These are phyloP conservation scores for Fraxinus xanthoxyloides DNA, from an alignment of 305 asterid genomes.

Conservation along the genomic window DNA sequence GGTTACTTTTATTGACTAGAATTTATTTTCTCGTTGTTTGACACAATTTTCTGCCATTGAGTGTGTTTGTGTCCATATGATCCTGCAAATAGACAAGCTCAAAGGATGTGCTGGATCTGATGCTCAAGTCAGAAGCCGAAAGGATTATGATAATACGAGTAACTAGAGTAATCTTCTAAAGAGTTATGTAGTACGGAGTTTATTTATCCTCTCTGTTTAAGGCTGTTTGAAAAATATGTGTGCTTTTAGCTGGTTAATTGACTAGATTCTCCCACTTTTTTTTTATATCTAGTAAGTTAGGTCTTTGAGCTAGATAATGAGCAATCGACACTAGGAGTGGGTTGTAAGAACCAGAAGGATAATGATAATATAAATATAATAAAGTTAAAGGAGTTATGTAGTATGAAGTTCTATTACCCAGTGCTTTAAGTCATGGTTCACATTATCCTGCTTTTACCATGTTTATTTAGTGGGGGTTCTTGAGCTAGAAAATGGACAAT, in stretches of 20 bases:
- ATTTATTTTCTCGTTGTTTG: not conserved
- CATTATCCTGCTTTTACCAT: not conserved
- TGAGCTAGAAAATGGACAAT: not conserved
- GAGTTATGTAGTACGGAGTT: not conserved
- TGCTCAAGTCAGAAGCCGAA: not conserved
- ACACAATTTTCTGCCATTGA: not conserved
- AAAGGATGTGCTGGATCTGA: not conserved
- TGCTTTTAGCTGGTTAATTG: not conserved
- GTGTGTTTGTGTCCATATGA: not conserved
- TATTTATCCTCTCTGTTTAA: not conserved
- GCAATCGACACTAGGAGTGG: not conserved
- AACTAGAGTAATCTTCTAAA: not conserved
- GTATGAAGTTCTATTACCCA: not conserved
- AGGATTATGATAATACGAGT: not conserved
- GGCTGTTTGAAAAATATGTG: not conserved
- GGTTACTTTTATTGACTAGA: not conserved
- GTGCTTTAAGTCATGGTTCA: not conserved
- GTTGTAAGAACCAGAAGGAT: not conserved
- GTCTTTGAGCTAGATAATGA: not conserved
- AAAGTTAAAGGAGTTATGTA: not conserved
- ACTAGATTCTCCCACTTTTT: not conserved
- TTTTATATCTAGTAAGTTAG: not conserved
- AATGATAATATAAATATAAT: not conserved
- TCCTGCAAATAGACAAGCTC: not conserved
- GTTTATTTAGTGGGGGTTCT: not conserved